Base-by-base conservation (phyloP, 352 stramenopile genomes). In the Halophytophthora batemanensis region DNA sequence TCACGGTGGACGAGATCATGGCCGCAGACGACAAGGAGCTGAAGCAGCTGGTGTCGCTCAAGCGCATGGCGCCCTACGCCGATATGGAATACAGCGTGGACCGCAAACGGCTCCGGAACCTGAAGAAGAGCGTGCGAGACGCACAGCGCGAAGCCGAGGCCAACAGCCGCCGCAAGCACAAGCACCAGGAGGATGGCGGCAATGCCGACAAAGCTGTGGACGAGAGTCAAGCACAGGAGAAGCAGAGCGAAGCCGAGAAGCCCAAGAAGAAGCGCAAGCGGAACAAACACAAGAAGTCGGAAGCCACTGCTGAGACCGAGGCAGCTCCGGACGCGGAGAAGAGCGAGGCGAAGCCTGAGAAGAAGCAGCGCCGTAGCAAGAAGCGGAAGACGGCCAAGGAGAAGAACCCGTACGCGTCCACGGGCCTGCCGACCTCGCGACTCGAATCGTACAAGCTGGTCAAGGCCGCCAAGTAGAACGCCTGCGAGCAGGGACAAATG, bases 1-100 rank as follows among this genome's bases (percentile, higher is more conserved):
- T 99, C 21, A 96, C 87, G 15, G 89, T 93, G 6, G 90, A 98
- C 41, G 97, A 99, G 59, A 99, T 99, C 61, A 88, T 99, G 56
- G 71, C 95, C 15, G 96, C 97, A 2, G 84, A 98, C 47, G 96
- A 99, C 75, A 90, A 92, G 37, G 93, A 97, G 21, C 78, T 99
- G 13, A 98, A 98, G 59, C 71, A 95, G 56, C 96, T 98, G 54
- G 96, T 99, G 37, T 98, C 91, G 37, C 77, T 99, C 18, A 99
- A 99, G 79, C 93, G 94, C 45, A 77, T 99, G 64, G 96, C 96
- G 13, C 94, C 97, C 2, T 99, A 98, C 68, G 57, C 69, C 13
- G 87, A 97, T n/a, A 54, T 74, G 1, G 87, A 96, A 58, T 95
- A 81, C 61, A 45, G 45, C 13, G 62, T 96, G 18, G 78, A 89